Evolutionary conservation across 1,139 yeast genomes (phyloP), one percentile per base, ranked within the genome.

Genomic region (Pichia sp.): DNA sequence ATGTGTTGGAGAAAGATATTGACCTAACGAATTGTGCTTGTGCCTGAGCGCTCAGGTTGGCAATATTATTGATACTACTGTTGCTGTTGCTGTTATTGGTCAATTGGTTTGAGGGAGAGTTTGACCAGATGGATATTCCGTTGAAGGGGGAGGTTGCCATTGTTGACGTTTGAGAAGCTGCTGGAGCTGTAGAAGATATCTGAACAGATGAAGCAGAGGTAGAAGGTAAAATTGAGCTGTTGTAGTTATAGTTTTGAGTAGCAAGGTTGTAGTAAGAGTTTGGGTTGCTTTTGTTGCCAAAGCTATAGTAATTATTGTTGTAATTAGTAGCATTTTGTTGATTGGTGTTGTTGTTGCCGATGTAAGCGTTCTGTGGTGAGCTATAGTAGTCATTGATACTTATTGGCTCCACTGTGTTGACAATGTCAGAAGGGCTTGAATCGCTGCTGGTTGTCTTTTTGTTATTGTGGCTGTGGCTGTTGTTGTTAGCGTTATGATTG

Each of bases 61-160:
- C 44, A 26, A 6, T 48, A 41, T 26, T 16, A 11, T 5, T 34
- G 7, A 10, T 16, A 10, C 10, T 30, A 30, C 15, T 42, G 15
- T 26, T 2, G n/a, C 30, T 7, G 26, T 29, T 48, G 19, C n/a
- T 19, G 26, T 13, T 38, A 40, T 29, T 48, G 30, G 26, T 36
- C 8, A 15, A 10, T 7, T 42, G 32, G 31, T 2, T 26, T 4
- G 42, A 29, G 8, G 30, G 16, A 32, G 51, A 19, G 51, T 47
- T 36, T 43, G 50, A 30, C 58, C 57, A 53, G 34, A 52, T 54
- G 5, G 54, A 49, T 4, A 53, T 40, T 29, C 45, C 52, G 30
- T 48, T 54, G 15, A 49, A 51, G 1, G 59, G 55, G 15, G 59
- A 55, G 5, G 58, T 55, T 10, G 57, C 54, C 23, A 50, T 26